Evolutionary conservation across 1,284 basidiomycete genomes (phyloP), one percentile per base, ranked within the genome.

Genomic region (Ceratobasidium sp.): DNA sequence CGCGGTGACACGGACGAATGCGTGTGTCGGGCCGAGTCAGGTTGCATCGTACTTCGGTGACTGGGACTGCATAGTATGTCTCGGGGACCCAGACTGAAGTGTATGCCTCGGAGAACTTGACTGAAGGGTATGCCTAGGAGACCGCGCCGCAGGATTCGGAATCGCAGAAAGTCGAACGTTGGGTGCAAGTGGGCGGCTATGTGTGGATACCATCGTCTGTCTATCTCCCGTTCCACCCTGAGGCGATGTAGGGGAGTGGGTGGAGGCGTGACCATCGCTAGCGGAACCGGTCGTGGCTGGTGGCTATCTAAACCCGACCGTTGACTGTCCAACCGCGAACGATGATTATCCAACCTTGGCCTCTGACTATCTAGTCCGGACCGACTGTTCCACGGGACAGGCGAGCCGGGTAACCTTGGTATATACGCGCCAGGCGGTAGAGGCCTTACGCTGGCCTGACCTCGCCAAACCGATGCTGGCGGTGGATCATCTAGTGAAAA

Each of bases 341-440:
- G n/a, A n/a, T n/a, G n/a, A n/a, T n/a, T n/a, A n/a, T n/a, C n/a
- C n/a, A n/a, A n/a, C n/a, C n/a, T n/a, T n/a, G n/a, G n/a, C n/a
- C n/a, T n/a, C n/a, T n/a, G n/a, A n/a, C n/a, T n/a, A n/a, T n/a
- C n/a, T n/a, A n/a, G n/a, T n/a, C n/a, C n/a, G n/a, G n/a, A n/a
- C n/a, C n/a, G n/a, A n/a, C n/a, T n/a, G n/a, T n/a, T n/a, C 50
- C 50, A 53, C 1, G 23, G 50, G 23, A 12, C 34, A 59, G 39
- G 36, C n/a, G 57, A 41, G 3, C 57, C 34, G 3, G 34, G 57
- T 3, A 53, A 43, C n/a, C 34, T 32, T 12, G 57, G 57, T 4
- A 59, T 59, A 41, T 59, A 59, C 36, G 57, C 57, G 10, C 57
- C 57, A 41, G 57, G 57, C 36, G 57, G 57, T 8, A 59, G 36